phyloP scores from a whole-genome alignment of 2,329 filamentous ascomycete species.

The Chrysoporthe austroafricana region DNA sequence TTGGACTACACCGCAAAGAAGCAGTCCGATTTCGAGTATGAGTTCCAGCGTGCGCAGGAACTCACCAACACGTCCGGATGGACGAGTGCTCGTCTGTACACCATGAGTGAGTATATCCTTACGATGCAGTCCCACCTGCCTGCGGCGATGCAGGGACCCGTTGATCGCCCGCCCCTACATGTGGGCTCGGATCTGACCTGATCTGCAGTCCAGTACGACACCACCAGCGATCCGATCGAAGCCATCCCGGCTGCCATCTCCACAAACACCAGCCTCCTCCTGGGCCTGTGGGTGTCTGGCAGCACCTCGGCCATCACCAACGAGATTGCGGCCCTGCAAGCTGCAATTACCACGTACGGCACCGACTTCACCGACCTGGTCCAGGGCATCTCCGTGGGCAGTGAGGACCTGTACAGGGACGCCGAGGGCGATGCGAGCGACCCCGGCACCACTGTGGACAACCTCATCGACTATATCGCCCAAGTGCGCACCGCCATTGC shows the following conservation, averaged over 20 bases:
- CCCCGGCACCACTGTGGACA: conserved; percentile 61
- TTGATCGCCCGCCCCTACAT: not conserved
- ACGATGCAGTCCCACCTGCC: not conserved
- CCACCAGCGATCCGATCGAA: conserved; percentile 73
- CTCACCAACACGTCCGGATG: conserved; percentile 69
- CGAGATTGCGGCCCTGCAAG: conserved; percentile 64
- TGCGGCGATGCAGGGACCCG: not conserved
- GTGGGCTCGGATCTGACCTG: conserved; percentile 6
- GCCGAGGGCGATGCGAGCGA: conserved; percentile 58
- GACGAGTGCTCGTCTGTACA: conserved; percentile 74
- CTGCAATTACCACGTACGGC: conserved; percentile 54
- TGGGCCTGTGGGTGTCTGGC: conserved; percentile 67
- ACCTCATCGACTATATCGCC: conserved; percentile 67
- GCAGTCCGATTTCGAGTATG: conserved; percentile 69
- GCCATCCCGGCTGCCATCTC: conserved; percentile 74
- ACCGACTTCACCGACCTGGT: conserved; percentile 61
- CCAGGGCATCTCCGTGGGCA: conserved; percentile 67
- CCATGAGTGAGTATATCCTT: conserved; percentile 50
- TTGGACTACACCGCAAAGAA: conserved; percentile 62
- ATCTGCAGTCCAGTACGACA: conserved; percentile 59
- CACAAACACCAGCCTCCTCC: conserved; percentile 61
- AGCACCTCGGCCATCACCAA: conserved; percentile 60
- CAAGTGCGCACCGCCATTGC: conserved; percentile 51
- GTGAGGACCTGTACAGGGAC: conserved; percentile 69
- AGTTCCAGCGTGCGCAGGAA: conserved; percentile 68